phyloP scores from a whole-genome alignment of 2,329 filamentous ascomycete species.

The Beauveria bassiana region DNA sequence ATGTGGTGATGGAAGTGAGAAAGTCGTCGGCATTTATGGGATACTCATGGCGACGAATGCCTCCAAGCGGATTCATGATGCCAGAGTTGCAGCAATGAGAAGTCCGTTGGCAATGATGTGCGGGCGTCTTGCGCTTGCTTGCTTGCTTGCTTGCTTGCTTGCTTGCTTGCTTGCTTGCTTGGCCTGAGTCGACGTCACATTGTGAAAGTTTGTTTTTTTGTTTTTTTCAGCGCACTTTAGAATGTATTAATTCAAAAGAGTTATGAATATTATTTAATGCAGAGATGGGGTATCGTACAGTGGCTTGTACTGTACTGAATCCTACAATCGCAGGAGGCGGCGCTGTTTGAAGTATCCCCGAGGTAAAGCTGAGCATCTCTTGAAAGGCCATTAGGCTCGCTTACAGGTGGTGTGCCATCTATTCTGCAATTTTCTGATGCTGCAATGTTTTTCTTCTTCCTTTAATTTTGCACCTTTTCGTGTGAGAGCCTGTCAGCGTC shows the following conservation, averaged over 20 bases:
- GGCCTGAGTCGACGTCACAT: not conserved
- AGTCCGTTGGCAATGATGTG: not conserved
- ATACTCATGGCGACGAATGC: slow-evolving; percentile 68
- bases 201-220: not conserved
- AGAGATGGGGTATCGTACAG: not conserved
- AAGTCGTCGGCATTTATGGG: slow-evolving; percentile 81
- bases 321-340: too few species aligned
- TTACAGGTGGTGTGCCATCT: too few species aligned
- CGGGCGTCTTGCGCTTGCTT: not conserved
- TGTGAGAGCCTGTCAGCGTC: too few species aligned
- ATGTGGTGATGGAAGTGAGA: slow-evolving; percentile 66
- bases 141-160: not conserved
- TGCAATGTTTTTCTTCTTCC: too few species aligned
- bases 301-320: too few species aligned
- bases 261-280: slow-evolving; percentile 11
- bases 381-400: too few species aligned
- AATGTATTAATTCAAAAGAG: slow-evolving; percentile 6
- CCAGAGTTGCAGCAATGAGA: slow-evolving; percentile 1
- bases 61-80: slow-evolving; percentile 24
- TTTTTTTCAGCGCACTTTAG: not conserved
- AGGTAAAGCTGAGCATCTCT: too few species aligned
- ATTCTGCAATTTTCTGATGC: too few species aligned
- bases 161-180: not conserved
- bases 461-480: too few species aligned
- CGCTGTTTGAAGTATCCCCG: too few species aligned